A percentile compares a stretch with the other conserved stretches of the same genome.
Evolutionary conservation across 2,329 filamentous ascomycete species (phyloP).

Genomic region (Colletotrichum sp.): DNA sequence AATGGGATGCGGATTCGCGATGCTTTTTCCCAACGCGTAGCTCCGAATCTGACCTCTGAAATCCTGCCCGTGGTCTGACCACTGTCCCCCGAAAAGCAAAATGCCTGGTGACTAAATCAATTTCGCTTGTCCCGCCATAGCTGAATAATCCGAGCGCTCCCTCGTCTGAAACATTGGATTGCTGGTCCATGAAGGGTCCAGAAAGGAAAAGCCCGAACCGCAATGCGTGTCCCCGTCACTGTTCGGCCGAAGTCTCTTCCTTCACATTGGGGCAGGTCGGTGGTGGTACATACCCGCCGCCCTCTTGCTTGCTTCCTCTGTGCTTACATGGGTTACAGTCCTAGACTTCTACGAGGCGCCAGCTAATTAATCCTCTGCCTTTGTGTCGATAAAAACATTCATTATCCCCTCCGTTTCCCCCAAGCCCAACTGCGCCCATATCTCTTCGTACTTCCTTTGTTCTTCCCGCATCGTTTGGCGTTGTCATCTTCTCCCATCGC

Average conservation of each 20-base stretch:
- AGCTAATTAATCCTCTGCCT: background rate
- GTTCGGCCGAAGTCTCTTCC: background rate
- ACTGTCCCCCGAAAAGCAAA: background rate
- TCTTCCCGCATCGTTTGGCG: background rate
- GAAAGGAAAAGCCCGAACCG: background rate
- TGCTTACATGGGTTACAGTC: background rate
- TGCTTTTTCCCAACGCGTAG: background rate
- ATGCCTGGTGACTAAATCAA: background rate
- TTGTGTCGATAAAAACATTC: constrained; percentile 9
- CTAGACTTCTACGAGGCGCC: background rate
- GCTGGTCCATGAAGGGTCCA: background rate
- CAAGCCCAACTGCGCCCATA: background rate
- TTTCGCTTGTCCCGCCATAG: background rate
- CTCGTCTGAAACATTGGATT: constrained; percentile 20
- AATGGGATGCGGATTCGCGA: background rate
- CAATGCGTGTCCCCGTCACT: background rate
- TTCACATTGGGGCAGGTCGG: background rate
- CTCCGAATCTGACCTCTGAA: background rate
- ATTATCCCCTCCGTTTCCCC: background rate
- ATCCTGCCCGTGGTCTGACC: background rate
- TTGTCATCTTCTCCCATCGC: background rate
- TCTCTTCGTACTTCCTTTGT: background rate
- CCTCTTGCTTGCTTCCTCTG: background rate
- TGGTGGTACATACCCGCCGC: background rate
- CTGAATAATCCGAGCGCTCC: constrained; percentile 13